Conservation (phyloP, 306 rosid genomes). For the Rosa rugosa region DNA sequence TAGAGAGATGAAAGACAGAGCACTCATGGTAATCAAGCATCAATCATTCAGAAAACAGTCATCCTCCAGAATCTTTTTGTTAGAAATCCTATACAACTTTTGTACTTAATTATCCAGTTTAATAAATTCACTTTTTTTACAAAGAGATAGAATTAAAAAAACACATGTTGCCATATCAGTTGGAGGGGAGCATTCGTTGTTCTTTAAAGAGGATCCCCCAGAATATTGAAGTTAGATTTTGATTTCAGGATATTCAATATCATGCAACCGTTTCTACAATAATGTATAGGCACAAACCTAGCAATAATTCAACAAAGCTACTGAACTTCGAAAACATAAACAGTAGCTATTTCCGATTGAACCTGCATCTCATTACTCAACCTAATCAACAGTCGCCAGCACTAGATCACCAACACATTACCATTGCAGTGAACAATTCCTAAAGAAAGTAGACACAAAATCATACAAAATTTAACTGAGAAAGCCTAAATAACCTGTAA, state of each 20-base stretch:
- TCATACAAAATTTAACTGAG: neutral
- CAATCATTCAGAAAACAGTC: neutral
- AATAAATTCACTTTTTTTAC: neutral
- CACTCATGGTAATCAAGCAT: neutral
- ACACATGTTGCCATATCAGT: neutral
- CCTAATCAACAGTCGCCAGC: neutral
- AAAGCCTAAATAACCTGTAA: conserved; percentile 57
- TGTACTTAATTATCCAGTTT: neutral
- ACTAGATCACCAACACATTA: neutral
- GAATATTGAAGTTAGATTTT: neutral
- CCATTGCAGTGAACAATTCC: neutral
- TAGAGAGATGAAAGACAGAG: neutral
- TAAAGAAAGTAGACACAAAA: too few species aligned
- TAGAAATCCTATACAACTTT: neutral
- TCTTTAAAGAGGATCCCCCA: neutral
- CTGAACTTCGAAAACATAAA: neutral
- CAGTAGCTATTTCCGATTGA: neutral
- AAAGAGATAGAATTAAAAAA: neutral
- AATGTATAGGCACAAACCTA: neutral
- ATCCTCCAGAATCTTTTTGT: neutral
- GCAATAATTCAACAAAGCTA: neutral
- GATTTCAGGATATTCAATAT: neutral
- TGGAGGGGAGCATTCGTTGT: neutral
- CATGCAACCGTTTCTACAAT: neutral
- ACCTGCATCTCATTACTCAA: neutral